phyloP scores from a whole-genome alignment of 1,284 basidiomycete species.

The Erythrobasidium hasegawianum region DNA sequence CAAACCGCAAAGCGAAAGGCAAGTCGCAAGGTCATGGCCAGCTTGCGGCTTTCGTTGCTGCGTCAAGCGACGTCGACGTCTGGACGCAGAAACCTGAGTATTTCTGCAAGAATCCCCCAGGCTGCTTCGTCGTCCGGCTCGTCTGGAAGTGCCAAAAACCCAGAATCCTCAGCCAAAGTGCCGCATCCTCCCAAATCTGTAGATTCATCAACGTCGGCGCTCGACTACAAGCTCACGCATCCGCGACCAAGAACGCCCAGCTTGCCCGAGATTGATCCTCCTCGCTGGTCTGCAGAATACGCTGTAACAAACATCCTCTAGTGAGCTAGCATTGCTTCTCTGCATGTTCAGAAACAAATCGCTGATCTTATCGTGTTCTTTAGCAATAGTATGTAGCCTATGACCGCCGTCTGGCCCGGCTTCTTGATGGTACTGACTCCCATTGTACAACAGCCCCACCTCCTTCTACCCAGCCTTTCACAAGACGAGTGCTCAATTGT shows the following conservation, averaged over 20 bases:
- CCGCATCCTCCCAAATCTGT: slow-evolving; percentile 30
- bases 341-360: slow-evolving; percentile 50
- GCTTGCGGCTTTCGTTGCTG: slow-evolving; percentile 18
- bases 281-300: slow-evolving; percentile 75
- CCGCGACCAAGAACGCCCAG: slow-evolving; percentile 49
- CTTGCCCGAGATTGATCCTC: slow-evolving; percentile 40
- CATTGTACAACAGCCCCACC: slow-evolving; percentile 42
- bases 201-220: slow-evolving; percentile 66
- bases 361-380: neutral
- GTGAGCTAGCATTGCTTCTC: slow-evolving; percentile 71
- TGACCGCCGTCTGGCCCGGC: neutral
- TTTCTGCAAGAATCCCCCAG: slow-evolving; percentile 3
- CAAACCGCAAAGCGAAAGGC: neutral
- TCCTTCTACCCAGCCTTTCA: slow-evolving; percentile 39
- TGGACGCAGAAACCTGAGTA: slow-evolving; percentile 4
- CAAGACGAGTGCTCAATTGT: slow-evolving; percentile 91
- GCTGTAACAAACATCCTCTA: slow-evolving; percentile 89
- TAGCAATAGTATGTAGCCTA: slow-evolving; percentile 17
- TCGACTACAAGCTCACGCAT: slow-evolving; percentile 84
- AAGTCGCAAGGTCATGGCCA: neutral
- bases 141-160: neutral
- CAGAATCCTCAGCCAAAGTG: neutral
- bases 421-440: neutral
- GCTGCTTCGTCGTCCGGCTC: slow-evolving; percentile 13
- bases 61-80: slow-evolving; percentile 15